Evolutionary conservation across 116 monocot species (phyloP), one percentile per base, ranked within the genome.

Genomic region (Phalaenopsis hybrid): DNA sequence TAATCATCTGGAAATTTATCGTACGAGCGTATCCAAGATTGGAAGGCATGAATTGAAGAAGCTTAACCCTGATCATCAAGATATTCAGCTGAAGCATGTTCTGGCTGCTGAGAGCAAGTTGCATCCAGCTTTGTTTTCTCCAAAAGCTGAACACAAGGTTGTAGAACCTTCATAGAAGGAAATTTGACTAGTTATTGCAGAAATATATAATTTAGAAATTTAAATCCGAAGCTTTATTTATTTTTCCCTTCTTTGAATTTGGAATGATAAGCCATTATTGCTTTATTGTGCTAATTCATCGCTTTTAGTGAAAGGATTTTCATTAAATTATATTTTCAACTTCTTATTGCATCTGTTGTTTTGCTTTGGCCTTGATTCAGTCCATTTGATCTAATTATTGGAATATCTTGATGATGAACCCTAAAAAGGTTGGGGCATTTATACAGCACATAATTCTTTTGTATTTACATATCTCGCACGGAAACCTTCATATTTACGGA

Each of bases 61-160:
- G 51, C 82, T 93, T 21, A 41, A 86, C 21, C 34, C 51, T 79
- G 91, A 92, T 81, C 48, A 37, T 33, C 85, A 88, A 44, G 99
- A 99, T 86, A 72, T 49, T 73, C 86, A 88, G 83, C 73, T 99
- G 68, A 90, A 81, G 82, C 76, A 88, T 78, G 87, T 88, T 81
- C 86, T 99, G 75, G 87, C 86, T 49, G 86, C 88, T 82, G 95
- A 93, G 46, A 92, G 87, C 72, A 99, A 90, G 63, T 88, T 99
- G 86, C 99, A 99, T 85, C 99, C 99, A 72, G 99, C 92, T 84
- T 89, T 99, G 76, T 89, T 90, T 87, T 99, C 99, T 81, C 79
- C 55, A 69, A 82, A 92, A 82, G 90, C 95, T 86, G 99, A 99
- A 81, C 93, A 99, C 87, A 99, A 93, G 95, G 99, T 90, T 73